Percentiles rank a stretch among this genome's conserved stretches.
Conservation (phyloP, 2,329 filamentous ascomycete genomes). For the Neoarthrinium moseri region DNA sequence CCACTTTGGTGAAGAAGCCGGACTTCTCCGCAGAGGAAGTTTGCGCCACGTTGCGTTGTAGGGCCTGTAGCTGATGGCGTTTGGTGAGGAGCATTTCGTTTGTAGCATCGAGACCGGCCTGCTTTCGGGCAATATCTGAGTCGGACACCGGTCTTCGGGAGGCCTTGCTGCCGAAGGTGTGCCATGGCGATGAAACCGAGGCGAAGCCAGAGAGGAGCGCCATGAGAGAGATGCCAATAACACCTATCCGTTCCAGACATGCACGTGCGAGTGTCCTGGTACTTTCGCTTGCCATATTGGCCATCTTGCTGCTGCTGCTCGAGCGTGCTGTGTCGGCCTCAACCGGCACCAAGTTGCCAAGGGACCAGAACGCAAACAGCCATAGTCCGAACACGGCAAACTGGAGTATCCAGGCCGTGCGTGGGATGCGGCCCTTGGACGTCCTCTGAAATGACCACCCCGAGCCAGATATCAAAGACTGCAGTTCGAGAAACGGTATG, state of each 20-base stretch:
- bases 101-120: slow-evolving; percentile 75
- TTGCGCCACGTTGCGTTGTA: slow-evolving; percentile 61
- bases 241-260: slow-evolving; percentile 69
- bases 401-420: slow-evolving; percentile 65
- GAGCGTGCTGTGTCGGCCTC: too few relatives aligned
- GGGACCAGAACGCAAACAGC: slow-evolving; percentile 74
- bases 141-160: slow-evolving; percentile 64
- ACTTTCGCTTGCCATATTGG: slow-evolving; percentile 32
- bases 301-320: slow-evolving; percentile 39
- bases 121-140: slow-evolving; percentile 72
- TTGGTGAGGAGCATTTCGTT: slow-evolving; percentile 78
- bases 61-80: slow-evolving; percentile 65
- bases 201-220: slow-evolving; percentile 86
- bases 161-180: slow-evolving; percentile 69
- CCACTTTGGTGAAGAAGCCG: slow-evolving; percentile 71
- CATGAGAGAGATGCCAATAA: slow-evolving; percentile 85
- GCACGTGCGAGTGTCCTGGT: slow-evolving; percentile 44
- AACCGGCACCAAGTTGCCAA: slow-evolving; percentile 62
- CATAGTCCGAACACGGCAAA: slow-evolving; percentile 62
- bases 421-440: slow-evolving; percentile 54
- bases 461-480: slow-evolving; percentile 55
- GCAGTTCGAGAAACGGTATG: slow-evolving; percentile 77
- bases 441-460: slow-evolving; percentile 64
- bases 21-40: slow-evolving; percentile 38
- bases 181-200: slow-evolving; percentile 84